Conservation (phyloP, 257 asterid species). For the Euphrasia confusa region DNA sequence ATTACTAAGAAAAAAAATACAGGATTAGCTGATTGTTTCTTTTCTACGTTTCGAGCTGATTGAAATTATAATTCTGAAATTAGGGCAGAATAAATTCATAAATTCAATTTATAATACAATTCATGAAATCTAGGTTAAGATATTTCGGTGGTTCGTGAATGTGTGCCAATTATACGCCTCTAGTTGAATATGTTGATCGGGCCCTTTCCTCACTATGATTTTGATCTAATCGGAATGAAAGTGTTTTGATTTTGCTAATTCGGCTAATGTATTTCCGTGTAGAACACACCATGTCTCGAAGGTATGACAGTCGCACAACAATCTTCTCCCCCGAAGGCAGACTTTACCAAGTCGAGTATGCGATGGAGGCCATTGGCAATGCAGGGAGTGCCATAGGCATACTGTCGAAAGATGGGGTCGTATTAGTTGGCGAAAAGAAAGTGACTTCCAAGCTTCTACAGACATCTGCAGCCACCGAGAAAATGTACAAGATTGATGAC, state of each 20-base stretch:
- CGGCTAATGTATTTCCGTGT: neutral
- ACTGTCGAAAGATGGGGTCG: conserved; percentile 76
- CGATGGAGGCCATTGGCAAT: conserved; percentile 97
- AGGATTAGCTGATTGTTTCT: neutral
- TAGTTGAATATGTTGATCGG: neutral
- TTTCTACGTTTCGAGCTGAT: neutral
- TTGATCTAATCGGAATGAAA: neutral
- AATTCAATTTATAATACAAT: neutral
- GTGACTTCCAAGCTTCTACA: conserved; percentile 89
- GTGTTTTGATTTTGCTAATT: neutral
- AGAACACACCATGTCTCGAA: conserved; percentile 66
- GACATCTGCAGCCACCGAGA: conserved; percentile 78
- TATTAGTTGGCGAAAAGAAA: conserved; percentile 85
- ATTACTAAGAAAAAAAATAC: neutral
- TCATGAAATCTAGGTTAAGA: neutral
- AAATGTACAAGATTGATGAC: conserved; percentile 95
- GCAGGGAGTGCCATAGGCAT: conserved; percentile 95
- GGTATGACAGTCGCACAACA: conserved; percentile 92
- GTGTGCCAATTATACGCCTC: neutral
- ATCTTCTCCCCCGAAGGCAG: conserved; percentile 97
- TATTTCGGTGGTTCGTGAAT: neutral
- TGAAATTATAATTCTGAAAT: conserved; percentile 11
- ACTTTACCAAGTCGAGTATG: conserved; percentile 89
- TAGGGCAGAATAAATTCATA: conserved; percentile 26
- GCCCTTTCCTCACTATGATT: too few species aligned